phyloP scores from a whole-genome alignment of 805 yeast genomes.

The Schizosaccharomyces cryophilus region DNA sequence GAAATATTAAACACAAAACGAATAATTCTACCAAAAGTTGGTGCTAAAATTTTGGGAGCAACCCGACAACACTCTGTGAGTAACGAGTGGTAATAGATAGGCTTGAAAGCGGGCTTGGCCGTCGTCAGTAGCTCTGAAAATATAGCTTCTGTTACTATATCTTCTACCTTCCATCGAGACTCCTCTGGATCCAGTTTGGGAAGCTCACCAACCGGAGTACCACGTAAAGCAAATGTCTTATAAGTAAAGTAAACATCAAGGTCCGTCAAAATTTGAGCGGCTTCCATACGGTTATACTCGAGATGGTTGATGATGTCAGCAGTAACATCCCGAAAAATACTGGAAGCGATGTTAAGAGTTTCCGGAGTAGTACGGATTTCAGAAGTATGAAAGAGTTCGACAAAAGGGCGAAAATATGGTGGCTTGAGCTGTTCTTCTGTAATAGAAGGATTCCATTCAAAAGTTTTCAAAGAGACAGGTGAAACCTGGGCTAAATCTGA shows the following conservation, averaged over 20 bases:
- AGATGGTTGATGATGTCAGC: conserved; percentile 52
- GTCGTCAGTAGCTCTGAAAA: conserved; percentile 53
- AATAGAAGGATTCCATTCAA: conserved; percentile 5
- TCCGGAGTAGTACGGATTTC: conserved; percentile 43
- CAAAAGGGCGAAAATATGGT: conserved; percentile 9
- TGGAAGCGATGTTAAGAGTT: conserved; percentile 25
- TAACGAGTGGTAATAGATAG: conserved; percentile 60
- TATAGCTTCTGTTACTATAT: conserved; percentile 61
- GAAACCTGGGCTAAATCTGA: conserved; percentile 14
- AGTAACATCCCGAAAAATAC: conserved; percentile 49
- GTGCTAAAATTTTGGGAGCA: conserved; percentile 68
- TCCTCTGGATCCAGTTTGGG: conserved; percentile 16
- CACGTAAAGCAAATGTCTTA: conserved; percentile 43
- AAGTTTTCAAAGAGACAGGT: conserved; percentile 13
- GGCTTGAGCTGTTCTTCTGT: conserved; percentile 9
- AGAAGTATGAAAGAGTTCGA: conserved; percentile 29
- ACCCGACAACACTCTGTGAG: conserved; percentile 68
- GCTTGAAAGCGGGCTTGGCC: conserved; percentile 40
- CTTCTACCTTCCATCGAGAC: conserved; percentile 81
- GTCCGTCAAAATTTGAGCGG: conserved; percentile 56
- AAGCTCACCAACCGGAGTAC: conserved; percentile 53
- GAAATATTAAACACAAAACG: conserved; percentile 53
- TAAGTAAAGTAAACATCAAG: conserved; percentile 48
- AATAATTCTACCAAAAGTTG: conserved; percentile 80
- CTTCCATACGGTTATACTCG: conserved; percentile 75